These are phyloP conservation scores for Pilaira anomala DNA, from an alignment of 192 early-diverging fungal species.

Conservation along the genomic window DNA sequence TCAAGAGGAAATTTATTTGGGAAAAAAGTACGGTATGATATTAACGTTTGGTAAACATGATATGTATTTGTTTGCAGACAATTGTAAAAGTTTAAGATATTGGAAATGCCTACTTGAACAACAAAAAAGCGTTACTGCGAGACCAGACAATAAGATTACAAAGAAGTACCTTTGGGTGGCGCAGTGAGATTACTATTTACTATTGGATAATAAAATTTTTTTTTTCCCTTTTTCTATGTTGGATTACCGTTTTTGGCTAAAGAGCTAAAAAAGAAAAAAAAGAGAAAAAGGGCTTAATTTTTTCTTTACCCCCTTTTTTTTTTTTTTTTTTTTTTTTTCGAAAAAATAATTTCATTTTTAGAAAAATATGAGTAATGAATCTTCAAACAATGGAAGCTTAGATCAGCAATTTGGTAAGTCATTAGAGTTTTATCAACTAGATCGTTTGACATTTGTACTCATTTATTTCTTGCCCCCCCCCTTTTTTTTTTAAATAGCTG, in stretches of 20 bases:
- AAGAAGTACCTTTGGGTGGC: neutral
- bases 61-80: constrained; percentile 8
- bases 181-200: neutral
- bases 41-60: neutral
- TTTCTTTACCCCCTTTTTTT: constrained; percentile 1
- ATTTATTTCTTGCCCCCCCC: neutral
- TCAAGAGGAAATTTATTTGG: constrained; percentile 10
- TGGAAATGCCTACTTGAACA: constrained; percentile 10
- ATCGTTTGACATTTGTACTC: too few species aligned
- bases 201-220: too few species aligned
- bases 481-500: neutral
- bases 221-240: too few species aligned
- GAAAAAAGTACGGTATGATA: constrained; percentile 9
- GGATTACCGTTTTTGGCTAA: neutral
- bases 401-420: constrained; percentile 68
- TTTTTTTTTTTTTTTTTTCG: constrained; percentile 15
- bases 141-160: too few species aligned
- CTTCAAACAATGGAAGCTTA: constrained; percentile 57
- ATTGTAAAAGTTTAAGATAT: constrained; percentile 4
- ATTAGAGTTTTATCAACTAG: neutral
- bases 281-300: constrained; percentile 4
- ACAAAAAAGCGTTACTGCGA: too few species aligned
- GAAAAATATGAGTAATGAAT: constrained; percentile 42
- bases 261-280: neutral
- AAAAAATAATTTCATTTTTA: constrained; percentile 1